These are phyloP conservation scores for Populus ilicifolia DNA, from an alignment of 345 rosid genomes.

Conservation along the genomic window DNA sequence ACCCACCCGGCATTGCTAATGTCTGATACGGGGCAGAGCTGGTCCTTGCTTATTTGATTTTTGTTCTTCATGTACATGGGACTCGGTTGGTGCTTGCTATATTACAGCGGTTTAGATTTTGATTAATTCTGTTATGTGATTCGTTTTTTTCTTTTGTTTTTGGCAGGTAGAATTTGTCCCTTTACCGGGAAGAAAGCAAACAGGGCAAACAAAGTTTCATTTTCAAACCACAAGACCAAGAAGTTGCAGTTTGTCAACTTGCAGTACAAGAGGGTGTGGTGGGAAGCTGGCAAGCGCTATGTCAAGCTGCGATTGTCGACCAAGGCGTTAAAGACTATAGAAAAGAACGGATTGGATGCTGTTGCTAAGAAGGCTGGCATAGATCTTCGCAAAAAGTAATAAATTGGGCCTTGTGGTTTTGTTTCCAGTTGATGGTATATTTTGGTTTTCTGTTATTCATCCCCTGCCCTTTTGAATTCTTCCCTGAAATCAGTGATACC, in stretches of 20 bases:
- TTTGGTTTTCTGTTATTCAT: neutral
- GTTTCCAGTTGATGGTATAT: neutral
- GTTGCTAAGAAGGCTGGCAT: slow-evolving; percentile 97
- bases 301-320: slow-evolving; percentile 81
- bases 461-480: neutral
- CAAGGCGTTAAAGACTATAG: slow-evolving; percentile 84
- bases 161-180: slow-evolving; percentile 80
- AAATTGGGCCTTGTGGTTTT: neutral
- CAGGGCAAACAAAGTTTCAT: slow-evolving; percentile 85
- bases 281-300: slow-evolving; percentile 92
- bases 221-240: slow-evolving; percentile 96
- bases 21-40: neutral
- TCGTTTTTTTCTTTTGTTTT: slow-evolving; percentile 1
- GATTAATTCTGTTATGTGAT: neutral
- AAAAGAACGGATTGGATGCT: slow-evolving; percentile 91
- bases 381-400: slow-evolving; percentile 65
- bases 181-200: slow-evolving; percentile 92
- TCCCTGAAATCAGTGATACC: neutral
- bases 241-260: slow-evolving; percentile 85
- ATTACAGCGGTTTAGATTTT: neutral
- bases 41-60: neutral
- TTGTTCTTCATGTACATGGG: neutral
- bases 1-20: neutral
- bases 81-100: neutral
- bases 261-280: slow-evolving; percentile 90